A percentile compares a stretch with the other conserved stretches of the same genome.
These are phyloP conservation scores for Claviceps capensis DNA, from an alignment of 2,329 filamentous ascomycete genomes.

Conservation along the genomic window DNA sequence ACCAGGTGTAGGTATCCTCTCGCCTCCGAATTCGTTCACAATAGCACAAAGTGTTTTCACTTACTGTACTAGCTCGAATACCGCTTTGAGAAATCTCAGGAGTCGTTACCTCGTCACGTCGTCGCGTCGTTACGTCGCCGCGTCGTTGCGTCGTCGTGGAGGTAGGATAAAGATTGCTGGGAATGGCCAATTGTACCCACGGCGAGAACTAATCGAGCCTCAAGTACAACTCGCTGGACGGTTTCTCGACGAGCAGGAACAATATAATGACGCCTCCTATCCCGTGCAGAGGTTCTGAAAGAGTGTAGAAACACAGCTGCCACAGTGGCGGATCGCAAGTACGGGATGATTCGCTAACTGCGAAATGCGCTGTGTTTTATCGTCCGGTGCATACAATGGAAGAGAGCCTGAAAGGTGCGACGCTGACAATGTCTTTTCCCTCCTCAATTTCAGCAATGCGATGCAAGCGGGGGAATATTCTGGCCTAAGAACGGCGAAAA, in stretches of 20 bases:
- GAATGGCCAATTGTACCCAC: not conserved
- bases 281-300: not conserved
- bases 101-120: not conserved
- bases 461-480: not conserved
- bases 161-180: not conserved
- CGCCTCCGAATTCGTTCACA: not conserved
- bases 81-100: not conserved
- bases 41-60: too few species aligned
- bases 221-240: not conserved
- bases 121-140: too few species aligned
- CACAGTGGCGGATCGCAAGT: not conserved
- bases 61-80: not conserved
- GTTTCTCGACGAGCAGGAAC: not conserved
- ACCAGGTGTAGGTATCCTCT: not conserved
- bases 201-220: not conserved
- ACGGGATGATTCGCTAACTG: not conserved
- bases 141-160: not conserved
- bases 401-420: not conserved
- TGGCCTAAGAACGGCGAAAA: not conserved
- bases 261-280: not conserved
- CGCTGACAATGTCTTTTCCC: not conserved
- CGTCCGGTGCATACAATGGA: not conserved
- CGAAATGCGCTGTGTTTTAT: not conserved
- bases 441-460: not conserved
- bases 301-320: not conserved